Evolutionary conservation across 495 filamentous ascomycete genomes (phyloP).

Genomic region (Lichenothelia convexa): DNA sequence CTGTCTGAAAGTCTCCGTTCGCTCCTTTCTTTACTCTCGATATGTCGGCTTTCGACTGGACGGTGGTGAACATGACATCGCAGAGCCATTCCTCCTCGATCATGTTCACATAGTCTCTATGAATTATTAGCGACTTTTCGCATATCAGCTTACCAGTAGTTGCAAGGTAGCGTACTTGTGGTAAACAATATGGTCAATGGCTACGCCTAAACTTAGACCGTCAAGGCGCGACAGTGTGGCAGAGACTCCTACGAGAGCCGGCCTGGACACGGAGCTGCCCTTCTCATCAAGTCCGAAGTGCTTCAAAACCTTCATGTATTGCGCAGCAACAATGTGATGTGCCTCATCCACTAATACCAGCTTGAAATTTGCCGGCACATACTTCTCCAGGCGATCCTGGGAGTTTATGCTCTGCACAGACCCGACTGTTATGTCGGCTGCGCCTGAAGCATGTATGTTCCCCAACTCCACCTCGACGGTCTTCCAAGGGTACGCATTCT

Average conservation of each 20-base stretch:
- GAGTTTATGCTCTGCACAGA: constrained; percentile 67
- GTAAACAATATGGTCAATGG: constrained; percentile 91
- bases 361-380: constrained; percentile 65
- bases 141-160: background rate
- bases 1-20: constrained; percentile 62
- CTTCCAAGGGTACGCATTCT: constrained; percentile 56
- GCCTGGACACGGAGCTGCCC: constrained; percentile 31
- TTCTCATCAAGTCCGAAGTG: constrained; percentile 49
- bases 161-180: constrained; percentile 39
- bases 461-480: constrained; percentile 84
- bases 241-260: constrained; percentile 69
- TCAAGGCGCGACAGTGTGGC: constrained; percentile 84
- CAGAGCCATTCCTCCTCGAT: constrained; percentile 74
- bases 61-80: constrained; percentile 82
- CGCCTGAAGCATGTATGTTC: constrained; percentile 47
- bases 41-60: constrained; percentile 61
- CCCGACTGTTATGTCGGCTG: constrained; percentile 87
- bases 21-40: constrained; percentile 41
- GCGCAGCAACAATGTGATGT: constrained; percentile 83
- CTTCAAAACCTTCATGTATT: constrained; percentile 51
- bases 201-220: constrained; percentile 68
- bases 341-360: constrained; percentile 90
- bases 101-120: constrained; percentile 81
- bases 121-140: constrained; percentile 3
- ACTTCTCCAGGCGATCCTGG: constrained; percentile 57